Evolutionary conservation across 75 land plant species (phyloP), one percentile per base, ranked within the genome.

Genomic region (Picea glauca): DNA sequence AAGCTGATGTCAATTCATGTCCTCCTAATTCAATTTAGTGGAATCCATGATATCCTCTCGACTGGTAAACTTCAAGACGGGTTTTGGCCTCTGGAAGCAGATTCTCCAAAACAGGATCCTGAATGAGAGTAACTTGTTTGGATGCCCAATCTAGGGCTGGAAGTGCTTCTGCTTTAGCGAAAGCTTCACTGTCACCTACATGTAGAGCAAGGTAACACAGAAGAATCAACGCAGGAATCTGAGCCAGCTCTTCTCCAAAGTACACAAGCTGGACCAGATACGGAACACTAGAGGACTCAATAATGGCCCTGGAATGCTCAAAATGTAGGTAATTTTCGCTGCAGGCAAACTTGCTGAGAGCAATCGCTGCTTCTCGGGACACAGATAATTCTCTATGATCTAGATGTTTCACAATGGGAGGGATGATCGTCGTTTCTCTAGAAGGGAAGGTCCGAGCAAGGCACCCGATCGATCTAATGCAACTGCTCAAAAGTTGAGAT

Each of bases 391-490:
- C 88, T 76, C 80, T 78, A 33, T 80, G 83, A 38, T 80, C 90
- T 43, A 92, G 83, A 58, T 89, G 90, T 14, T 57, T 77, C 33
- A 87, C 90, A 18, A 93, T 80, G 23, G 93, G 86, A 21, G 61
- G 54, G 35, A 91, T 85, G 23, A 88, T 78, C 20, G 82, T 58
- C 3, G 85, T 87, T 30, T 91, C 94, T 13, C 87, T 84, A 6
- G 88, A 87, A 0, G 90, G 87, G 58, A 92, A 92, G 17, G 92
- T 92, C 68, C 92, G 84, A 0, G 94, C 90, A 50, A 92, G 78
- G 80, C 84, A 81, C 40, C 94, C 94, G n/a, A 92, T 79, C 0
- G 92, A 75, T 43, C 72, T 80, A 58, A 92, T 78, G 72, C 90
- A 84, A 1, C 92, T 84, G 50, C 86, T 83, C 62, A 93, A 90